Base-by-base conservation (phyloP, 1,139 yeast species). In the Diutina pseudorugosa region DNA sequence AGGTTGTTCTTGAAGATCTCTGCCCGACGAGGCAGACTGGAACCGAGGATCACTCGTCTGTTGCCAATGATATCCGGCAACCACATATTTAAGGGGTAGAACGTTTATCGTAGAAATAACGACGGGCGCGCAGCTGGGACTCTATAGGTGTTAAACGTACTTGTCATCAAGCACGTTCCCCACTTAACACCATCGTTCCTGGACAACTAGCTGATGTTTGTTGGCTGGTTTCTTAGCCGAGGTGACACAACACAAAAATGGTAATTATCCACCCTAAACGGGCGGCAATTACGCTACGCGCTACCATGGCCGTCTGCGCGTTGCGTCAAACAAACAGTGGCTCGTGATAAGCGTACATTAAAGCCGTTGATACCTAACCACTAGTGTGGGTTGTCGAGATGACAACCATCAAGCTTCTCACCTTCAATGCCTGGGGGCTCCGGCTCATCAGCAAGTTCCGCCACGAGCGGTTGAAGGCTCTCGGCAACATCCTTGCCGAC, bases 401-500 rank as follows among this genome's bases (percentile, higher is more conserved):
- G 50, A 27, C 40, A 41, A 42, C 60, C 23, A 54, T 83, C 20
- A 77, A 70, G 57, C 69, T 85, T 44, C 71, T 85, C 20, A 84
- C 94, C 0, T 77, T 83, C 63, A 85, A 84, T 62, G 81, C 88
- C 1, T 89, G 97, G 98, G 99, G 98, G 1, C 71, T 93, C 56
- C 90, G 89, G 61, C 84, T 70, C 62, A 85, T 93, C 3, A 83
- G 97, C 19, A 85, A 83, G 60, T 70, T 70, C 56, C 72, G 98
- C 42, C 67, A 69, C 51, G 76, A 75, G 57, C 72, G 99, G 51
- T 71, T 93, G 25, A 65, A 62, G 27, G 95, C 91, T 4, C 85
- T 93, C 36, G 95, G 95, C 0, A 77, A 82, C 49, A 70, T 77
- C 52, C 67, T 93, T 7, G 80, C 83, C 0, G 18, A 45, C 40